Base-by-base conservation (phyloP, 164 flowering plant species). In the Magnolia kwangsiensis region DNA sequence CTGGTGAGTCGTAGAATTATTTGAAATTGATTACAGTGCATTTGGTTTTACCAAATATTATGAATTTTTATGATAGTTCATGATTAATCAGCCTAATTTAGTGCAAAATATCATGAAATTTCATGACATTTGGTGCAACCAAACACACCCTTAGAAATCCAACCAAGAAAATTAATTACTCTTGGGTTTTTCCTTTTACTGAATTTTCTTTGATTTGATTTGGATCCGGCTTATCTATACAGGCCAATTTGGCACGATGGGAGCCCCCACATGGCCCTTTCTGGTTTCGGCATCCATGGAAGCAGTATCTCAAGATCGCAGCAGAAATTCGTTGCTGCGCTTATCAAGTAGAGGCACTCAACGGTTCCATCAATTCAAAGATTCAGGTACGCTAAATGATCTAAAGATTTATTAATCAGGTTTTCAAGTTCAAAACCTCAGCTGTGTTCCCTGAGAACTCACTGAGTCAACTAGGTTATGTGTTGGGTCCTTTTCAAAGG, bases 231-330 rank as follows among this genome's bases (percentile, higher is more conserved):
- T 29, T 31, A 9, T 50, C 63, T 71, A 18, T 11, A 55, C 78
- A 92, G 98, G 95, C 89, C 19, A 94, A 88, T 78, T 88, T 92
- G 67, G 96, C 97, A 0, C 87, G 85, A 84, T 94, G 97, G 96
- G 98, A 94, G 76, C 97, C 98, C 19, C 85, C 89, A 18, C 98
- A 92, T 79, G 95, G 97, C 21, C 75, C 59, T 11, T 94, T 92
- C 86, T 80, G 75, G 11, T 93, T 89, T 63, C 67, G 83, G 6
- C 92, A 92, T 74, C 96, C 98, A 31, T 94, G 95, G 96, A 81
- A 83, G 67, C 92, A 88, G 51, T 92, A 91, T 82, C 88, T 90
- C 50, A 86, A 88, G 68, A 72, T 92, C 0, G 94, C 91, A 4
- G 80, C 85, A 0, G 72, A 86, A 11, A 66, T 83, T 51, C 86